Conservation (phyloP, 345 rosid species). For the Eucalyptus polyanthemos region DNA sequence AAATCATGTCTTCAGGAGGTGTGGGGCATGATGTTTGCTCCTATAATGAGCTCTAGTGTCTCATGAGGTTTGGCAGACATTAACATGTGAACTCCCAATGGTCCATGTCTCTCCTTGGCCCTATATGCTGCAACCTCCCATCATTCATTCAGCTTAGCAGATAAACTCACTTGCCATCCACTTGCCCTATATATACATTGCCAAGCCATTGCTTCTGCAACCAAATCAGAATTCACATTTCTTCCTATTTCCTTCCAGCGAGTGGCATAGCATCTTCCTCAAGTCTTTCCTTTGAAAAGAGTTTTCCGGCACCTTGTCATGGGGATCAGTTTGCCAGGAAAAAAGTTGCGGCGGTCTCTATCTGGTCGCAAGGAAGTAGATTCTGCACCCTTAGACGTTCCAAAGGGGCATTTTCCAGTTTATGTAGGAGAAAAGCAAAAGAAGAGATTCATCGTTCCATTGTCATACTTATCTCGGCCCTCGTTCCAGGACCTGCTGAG, state of each 20-base stretch:
- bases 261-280: neutral
- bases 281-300: neutral
- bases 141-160: neutral
- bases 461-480: neutral
- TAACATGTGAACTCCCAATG: neutral
- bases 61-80: neutral
- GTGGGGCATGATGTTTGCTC: neutral
- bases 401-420: constrained; percentile 18
- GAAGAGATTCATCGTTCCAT: constrained; percentile 18
- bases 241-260: neutral
- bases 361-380: neutral
- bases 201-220: neutral
- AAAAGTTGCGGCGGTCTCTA: neutral
- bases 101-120: neutral
- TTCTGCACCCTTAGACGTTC: neutral
- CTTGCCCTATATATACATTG: neutral
- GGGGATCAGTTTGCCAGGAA: neutral
- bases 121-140: neutral
- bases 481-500: constrained; percentile 14
- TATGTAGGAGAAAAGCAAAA: constrained; percentile 21
- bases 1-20: neutral
- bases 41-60: neutral
- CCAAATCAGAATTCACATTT: neutral
- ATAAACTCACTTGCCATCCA: neutral
- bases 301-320: neutral